Evolutionary conservation across 2,329 filamentous ascomycete species (phyloP), one percentile per base, ranked within the genome.

Genomic region (Phoma sp.): DNA sequence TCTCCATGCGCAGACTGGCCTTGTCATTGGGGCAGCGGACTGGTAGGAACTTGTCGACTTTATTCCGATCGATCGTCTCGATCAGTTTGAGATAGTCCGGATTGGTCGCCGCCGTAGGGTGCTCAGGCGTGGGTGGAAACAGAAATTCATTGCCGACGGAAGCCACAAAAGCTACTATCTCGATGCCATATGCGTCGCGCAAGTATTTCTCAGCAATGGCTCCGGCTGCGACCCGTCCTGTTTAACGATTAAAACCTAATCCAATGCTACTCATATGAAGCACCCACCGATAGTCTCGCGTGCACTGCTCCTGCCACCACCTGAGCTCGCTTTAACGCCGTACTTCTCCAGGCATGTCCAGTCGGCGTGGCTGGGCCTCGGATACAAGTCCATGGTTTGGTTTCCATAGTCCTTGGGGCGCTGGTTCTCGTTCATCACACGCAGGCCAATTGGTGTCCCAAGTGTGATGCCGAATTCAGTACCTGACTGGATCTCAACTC

Each of bases 281-380:
- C 37, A 48, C 68, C 41, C 73, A 84, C 89, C 92, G 72, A 98
- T 96, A 10, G 94, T 98, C 82, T 98, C 94, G 61, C 94, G 84
- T n/a, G 94, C 94, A 74, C 89, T 93, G 74, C 89, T 93, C 58
- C 94, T 85, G 48, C 94, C 93, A 66, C 94, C 94, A 57, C 94
- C 94, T 58, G 88, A 92, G 74, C 86, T 90, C 31, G 95, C 92
- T 81, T 96, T 95, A 67, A 95, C 87, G 53, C 94, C 94, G 76
- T 98, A 98, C 80, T 98, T 98, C 76, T 96, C 90, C 58, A 96
- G 83, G 79, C 97, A 98, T 57, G 94, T 98, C 85, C 89, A 97
- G 78, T 98, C 94, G 55, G 94, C 94, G 78, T 98, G 95, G 74
- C 87, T 91, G 35, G 94, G 94, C 45, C 94, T 85, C 4, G 95